A percentile compares a stretch with the other conserved stretches of the same genome.
phyloP scores from a whole-genome alignment of 116 monocot species.

The Phalaenopsis hybrid region DNA sequence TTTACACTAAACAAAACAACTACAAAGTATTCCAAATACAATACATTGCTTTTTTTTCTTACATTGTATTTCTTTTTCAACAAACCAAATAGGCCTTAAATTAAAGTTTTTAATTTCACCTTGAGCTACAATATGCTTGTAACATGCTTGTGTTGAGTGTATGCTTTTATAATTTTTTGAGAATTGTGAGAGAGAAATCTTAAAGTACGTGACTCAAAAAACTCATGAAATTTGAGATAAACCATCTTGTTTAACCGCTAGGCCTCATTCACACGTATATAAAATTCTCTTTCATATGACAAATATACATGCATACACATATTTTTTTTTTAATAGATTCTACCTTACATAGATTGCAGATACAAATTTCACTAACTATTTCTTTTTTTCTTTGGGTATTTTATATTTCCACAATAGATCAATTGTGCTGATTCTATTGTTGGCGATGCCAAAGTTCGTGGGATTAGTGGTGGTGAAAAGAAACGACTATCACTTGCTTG shows the following conservation, averaged over 20 bases:
- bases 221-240: too few relatives aligned
- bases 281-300: not conserved
- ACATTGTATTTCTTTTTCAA: too few relatives aligned
- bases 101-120: too few relatives aligned
- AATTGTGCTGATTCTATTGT: constrained; percentile 91
- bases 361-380: constrained; percentile 6
- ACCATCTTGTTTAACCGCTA: too few relatives aligned
- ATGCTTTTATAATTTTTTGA: not conserved
- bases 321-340: not conserved
- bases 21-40: too few relatives aligned
- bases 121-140: not conserved
- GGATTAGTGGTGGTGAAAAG: constrained; percentile 99
- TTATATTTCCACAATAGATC: constrained; percentile 29
- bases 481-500: constrained; percentile 95
- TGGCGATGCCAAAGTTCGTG: constrained; percentile 97
- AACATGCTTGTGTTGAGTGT: not conserved
- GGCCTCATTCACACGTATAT: too few relatives aligned
- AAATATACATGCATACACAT: not conserved
- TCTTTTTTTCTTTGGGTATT: not conserved
- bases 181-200: too few relatives aligned
- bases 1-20: too few relatives aligned
- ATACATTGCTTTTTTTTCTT: too few relatives aligned
- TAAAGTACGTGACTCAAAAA: too few relatives aligned
- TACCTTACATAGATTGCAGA: not conserved
- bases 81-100: too few relatives aligned